Conservation (phyloP, 768 basidiomycete species). For the Hericium erinaceus region DNA sequence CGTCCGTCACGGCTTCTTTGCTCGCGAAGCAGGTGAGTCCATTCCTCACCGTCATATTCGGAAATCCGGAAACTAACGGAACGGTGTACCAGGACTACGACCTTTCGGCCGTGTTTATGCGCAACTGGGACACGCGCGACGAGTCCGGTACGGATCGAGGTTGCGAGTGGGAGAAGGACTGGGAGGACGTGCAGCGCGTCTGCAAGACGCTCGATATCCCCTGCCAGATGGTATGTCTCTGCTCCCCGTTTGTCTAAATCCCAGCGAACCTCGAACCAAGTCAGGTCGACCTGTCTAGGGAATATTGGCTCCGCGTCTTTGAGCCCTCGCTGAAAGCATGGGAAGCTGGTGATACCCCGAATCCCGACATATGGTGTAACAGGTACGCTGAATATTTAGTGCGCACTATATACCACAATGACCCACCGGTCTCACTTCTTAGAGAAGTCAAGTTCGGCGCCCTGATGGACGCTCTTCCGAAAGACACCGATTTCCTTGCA, state of each 20-base stretch:
- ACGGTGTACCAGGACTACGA: slow-evolving; percentile 54
- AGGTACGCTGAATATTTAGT: slow-evolving; percentile 31
- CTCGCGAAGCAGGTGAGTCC: slow-evolving; percentile 51
- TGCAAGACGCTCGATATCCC: slow-evolving; percentile 66
- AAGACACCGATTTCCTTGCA: slow-evolving; percentile 55
- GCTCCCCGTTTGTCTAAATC: too few species aligned
- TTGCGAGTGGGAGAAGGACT: slow-evolving; percentile 95
- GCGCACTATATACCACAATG: neutral
- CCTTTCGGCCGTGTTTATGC: slow-evolving; percentile 87
- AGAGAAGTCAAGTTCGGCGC: slow-evolving; percentile 93
- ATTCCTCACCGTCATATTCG: neutral
- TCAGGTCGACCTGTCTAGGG: slow-evolving; percentile 78
- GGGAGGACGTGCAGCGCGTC: slow-evolving; percentile 81
- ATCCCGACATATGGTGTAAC: slow-evolving; percentile 93
- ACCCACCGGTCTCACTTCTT: neutral
- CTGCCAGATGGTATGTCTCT: slow-evolving; percentile 49
- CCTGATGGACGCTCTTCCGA: slow-evolving; percentile 53
- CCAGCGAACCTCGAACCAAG: neutral
- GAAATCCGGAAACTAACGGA: neutral
- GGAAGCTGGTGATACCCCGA: slow-evolving; percentile 77
- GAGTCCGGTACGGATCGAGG: slow-evolving; percentile 71
- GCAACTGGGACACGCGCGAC: slow-evolving; percentile 89
- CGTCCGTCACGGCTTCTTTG: slow-evolving; percentile 77
- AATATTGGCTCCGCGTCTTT: slow-evolving; percentile 91
- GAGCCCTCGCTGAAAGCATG: slow-evolving; percentile 74